Percentiles rank a stretch among this genome's conserved stretches.
Conservation (phyloP, 179 eudicot genomes). For the Heliamphora pulchella region DNA sequence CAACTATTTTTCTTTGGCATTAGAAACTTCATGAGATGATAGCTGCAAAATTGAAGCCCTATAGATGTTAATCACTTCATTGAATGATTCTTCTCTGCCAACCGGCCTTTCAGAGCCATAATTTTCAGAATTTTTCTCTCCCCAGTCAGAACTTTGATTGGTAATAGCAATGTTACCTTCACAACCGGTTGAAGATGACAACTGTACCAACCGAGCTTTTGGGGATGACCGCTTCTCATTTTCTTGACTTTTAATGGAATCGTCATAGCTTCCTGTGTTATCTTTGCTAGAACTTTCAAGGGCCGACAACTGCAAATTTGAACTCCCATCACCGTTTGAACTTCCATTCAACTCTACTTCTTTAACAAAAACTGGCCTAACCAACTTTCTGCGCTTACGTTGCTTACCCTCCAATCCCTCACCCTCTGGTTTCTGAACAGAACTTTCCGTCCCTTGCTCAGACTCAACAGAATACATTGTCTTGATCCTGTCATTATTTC, state of each 20-base stretch:
- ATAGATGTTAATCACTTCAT: not conserved
- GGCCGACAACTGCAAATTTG: not conserved
- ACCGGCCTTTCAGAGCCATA: not conserved
- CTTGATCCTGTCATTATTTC: not conserved
- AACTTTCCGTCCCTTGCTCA: conserved; percentile 11
- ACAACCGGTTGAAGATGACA: not conserved
- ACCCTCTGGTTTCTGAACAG: conserved; percentile 11
- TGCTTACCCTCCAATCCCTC: conserved; percentile 11
- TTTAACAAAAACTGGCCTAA: conserved; percentile 31
- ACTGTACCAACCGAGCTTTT: not conserved
- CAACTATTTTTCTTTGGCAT: not conserved
- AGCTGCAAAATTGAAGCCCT: conserved; percentile 7
- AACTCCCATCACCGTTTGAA: not conserved
- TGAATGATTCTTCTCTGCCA: not conserved
- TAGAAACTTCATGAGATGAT: conserved; percentile 9
- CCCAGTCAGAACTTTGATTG: not conserved
- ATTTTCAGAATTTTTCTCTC: not conserved
- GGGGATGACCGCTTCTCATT: not conserved
- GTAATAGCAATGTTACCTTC: not conserved
- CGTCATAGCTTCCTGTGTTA: conserved; percentile 1
- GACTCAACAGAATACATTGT: conserved; percentile 11
- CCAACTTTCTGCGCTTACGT: conserved; percentile 30
- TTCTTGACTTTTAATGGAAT: conserved; percentile 1
- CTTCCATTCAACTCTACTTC: conserved; percentile 11
- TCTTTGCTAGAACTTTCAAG: conserved; percentile 3